These are phyloP conservation scores for Lepiota brunneoincarnata DNA, from an alignment of 768 basidiomycete genomes.

Conservation along the genomic window DNA sequence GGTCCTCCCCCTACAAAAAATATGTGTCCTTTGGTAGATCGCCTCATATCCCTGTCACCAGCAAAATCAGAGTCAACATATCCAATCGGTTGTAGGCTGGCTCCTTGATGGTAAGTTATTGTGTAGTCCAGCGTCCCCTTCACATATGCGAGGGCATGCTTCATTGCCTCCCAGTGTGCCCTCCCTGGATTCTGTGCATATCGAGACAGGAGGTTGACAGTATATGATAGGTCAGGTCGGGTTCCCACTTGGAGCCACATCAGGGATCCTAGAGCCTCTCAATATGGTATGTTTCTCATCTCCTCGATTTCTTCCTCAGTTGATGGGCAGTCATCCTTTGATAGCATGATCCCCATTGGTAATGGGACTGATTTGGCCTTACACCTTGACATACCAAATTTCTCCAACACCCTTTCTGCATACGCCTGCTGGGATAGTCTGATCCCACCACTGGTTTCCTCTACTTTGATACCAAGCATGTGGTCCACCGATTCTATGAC, in stretches of 20 bases:
- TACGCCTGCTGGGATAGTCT: background rate
- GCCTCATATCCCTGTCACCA: no score
- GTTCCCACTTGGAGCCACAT: no score
- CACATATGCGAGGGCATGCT: constrained; percentile 15
- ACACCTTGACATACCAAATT: background rate
- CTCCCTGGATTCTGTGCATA: no score
- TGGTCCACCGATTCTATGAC: constrained; percentile 4
- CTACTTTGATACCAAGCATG: background rate
- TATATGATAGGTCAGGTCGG: no score
- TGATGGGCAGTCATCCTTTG: no score
- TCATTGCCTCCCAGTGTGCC: constrained; percentile 12
- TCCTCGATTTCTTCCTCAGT: no score
- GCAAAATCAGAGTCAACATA: constrained; percentile 23
- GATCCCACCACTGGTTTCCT: background rate
- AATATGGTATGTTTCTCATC: no score
- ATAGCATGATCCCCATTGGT: background rate
- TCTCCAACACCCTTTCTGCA: background rate
- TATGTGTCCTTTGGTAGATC: no score
- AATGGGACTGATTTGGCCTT: background rate
- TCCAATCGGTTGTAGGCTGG: constrained; percentile 10
- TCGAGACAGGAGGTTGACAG: no score
- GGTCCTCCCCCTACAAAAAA: no score
- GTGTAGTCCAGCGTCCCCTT: constrained; percentile 6
- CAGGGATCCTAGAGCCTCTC: no score
- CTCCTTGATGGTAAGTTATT: constrained; percentile 7